Conservation (phyloP, 1,284 basidiomycete species). For the Leccinum subrobustum region DNA sequence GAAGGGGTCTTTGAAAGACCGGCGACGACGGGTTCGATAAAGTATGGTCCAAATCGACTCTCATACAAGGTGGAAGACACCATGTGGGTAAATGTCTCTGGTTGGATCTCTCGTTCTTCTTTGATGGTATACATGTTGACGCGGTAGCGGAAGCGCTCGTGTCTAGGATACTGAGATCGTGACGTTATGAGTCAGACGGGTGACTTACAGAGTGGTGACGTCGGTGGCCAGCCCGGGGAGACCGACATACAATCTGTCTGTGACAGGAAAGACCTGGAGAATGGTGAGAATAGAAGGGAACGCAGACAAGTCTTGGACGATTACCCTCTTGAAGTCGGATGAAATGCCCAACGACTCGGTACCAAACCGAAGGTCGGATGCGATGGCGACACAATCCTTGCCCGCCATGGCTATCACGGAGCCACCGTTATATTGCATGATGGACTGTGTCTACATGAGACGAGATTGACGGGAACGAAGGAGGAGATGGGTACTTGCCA, state of each 20-base stretch:
- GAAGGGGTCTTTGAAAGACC: conserved; percentile 79
- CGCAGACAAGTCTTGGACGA: conserved; percentile 12
- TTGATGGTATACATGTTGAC: conserved; percentile 99
- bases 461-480: neutral
- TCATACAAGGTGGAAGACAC: conserved; percentile 98
- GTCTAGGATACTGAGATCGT: conserved; percentile 44
- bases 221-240: conserved; percentile 94
- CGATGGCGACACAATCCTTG: conserved; percentile 99
- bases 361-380: conserved; percentile 91
- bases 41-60: conserved; percentile 95
- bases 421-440: conserved; percentile 91
- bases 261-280: conserved; percentile 86
- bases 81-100: conserved; percentile 94
- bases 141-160: conserved; percentile 88
- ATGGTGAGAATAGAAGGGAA: conserved; percentile 6
- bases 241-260: conserved; percentile 91
- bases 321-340: conserved; percentile 92
- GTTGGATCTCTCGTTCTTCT: conserved; percentile 96
- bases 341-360: conserved; percentile 89
- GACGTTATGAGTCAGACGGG: conserved; percentile 2
- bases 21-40: conserved; percentile 96
- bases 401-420: conserved; percentile 99
- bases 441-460: conserved; percentile 51
- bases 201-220: conserved; percentile 81
- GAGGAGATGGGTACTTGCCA: conserved; percentile 23